A percentile compares a stretch with the other conserved stretches of the same genome.
Conservation (phyloP, 1,139 yeast genomes). For the Geotrichum phurueaensis region DNA sequence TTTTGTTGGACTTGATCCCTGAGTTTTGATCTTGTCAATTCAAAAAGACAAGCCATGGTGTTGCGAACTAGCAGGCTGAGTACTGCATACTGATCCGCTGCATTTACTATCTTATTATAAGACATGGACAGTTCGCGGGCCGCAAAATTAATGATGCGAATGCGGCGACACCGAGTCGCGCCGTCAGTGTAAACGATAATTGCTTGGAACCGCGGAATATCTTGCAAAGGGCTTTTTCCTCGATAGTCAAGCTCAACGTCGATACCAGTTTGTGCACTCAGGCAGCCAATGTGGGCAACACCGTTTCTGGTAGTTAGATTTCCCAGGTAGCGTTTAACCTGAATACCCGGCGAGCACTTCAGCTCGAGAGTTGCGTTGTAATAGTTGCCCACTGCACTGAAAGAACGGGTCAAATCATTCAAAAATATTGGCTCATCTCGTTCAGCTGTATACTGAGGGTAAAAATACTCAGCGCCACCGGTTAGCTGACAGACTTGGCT, state of each 20-base stretch:
- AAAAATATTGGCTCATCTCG: slow-evolving; percentile 65
- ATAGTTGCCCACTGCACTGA: slow-evolving; percentile 35
- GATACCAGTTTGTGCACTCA: slow-evolving; percentile 60
- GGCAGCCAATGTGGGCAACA: slow-evolving; percentile 66
- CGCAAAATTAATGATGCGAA: neutral
- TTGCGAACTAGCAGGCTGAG: neutral
- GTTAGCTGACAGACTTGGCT: slow-evolving; percentile 51
- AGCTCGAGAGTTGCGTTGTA: neutral
- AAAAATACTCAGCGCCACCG: slow-evolving; percentile 64
- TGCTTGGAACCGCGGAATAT: slow-evolving; percentile 36
- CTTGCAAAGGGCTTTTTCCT: slow-evolving; percentile 76
- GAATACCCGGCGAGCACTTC: slow-evolving; percentile 63
- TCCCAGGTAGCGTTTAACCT: slow-evolving; percentile 47
- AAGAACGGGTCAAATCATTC: slow-evolving; percentile 44
- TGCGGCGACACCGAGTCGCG: neutral
- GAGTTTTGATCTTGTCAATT: neutral
- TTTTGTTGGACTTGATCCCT: neutral
- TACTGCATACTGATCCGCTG: neutral
- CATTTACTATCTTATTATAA: neutral
- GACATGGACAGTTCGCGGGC: neutral
- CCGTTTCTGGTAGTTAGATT: slow-evolving; percentile 35
- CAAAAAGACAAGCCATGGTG: neutral
- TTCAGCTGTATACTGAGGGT: slow-evolving; percentile 60
- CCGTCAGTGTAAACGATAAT: neutral
- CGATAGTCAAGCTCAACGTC: slow-evolving; percentile 73